These are phyloP conservation scores for Limonium bicolor DNA, from an alignment of 148 eudicot species.

Conservation along the genomic window DNA sequence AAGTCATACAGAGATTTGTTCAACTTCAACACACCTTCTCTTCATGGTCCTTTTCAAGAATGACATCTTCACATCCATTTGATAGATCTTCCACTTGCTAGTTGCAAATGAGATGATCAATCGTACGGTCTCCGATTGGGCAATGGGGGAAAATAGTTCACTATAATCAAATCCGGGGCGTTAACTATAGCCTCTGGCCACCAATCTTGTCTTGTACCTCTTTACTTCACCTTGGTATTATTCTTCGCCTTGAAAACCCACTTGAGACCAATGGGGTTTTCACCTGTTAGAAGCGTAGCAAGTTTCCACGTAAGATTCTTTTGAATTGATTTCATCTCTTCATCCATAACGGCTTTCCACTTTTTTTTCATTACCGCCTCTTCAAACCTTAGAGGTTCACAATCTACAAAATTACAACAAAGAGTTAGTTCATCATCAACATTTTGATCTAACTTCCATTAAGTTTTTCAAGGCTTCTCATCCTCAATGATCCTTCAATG, in stretches of 20 bases:
- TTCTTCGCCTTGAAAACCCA: neutral
- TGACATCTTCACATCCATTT: too few species aligned
- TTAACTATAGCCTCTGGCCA: neutral
- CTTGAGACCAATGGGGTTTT: neutral
- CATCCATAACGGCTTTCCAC: too few species aligned
- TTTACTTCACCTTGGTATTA: neutral
- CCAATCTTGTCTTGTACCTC: too few species aligned
- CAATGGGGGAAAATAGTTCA: neutral
- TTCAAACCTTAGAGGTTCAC: too few species aligned
- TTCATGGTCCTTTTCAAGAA: too few species aligned
- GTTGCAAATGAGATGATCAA: too few species aligned
- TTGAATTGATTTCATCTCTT: neutral
- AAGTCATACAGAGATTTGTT: too few species aligned
- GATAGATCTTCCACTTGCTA: too few species aligned
- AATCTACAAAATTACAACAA: too few species aligned
- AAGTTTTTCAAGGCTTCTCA: conserved; percentile 3
- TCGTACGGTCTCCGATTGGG: neutral
- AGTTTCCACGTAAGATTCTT: neutral
- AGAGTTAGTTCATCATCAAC: neutral
- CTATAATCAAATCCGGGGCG: neutral
- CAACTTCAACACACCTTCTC: too few species aligned
- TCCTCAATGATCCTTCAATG: neutral
- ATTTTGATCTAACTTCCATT: neutral
- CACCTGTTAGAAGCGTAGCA: neutral
- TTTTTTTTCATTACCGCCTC: too few species aligned